Evolutionary conservation across 768 basidiomycete genomes (phyloP), one percentile per base, ranked within the genome.

Genomic region (Trametes meyenii): DNA sequence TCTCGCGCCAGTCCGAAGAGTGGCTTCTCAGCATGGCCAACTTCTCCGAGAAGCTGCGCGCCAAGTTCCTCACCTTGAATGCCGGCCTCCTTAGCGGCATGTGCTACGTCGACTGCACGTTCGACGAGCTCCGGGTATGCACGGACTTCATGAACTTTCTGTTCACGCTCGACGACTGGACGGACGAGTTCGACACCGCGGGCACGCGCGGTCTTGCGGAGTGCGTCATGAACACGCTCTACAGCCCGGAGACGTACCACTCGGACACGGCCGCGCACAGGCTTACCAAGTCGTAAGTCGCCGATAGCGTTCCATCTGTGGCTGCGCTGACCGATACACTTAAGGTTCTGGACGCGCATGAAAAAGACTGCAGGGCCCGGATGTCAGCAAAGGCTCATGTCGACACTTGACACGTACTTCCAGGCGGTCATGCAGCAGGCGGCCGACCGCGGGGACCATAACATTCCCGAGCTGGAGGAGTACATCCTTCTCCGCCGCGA

Each of bases 1-100:
- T 78, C 23, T 76, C 77, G 16, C 73, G 71, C 24, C 70, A 74
- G 52, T 77, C 77, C 3, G 78, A 77, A 42, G 51, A 67, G 48
- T 79, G 78, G 78, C 58, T 79, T 29, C 57, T 67, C 61, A 59
- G 63, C 38, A 56, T 66, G 50, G 67, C 70, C 55, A 73, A 74
- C 48, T 75, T 76, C 58, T 68, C 68, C 8, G 53, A 61, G 33
- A 75, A 72, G 60, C 75, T 73, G 45, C 62, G 56, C n/a, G 60
- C 52, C 19, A 62, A 61, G 38, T 79, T 89, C 54, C 77, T 79
- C 66, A 85, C 83, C 29, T 77, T 88, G 56, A 83, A 87, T 62
- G 85, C 85, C 13, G 86, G 87, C 45, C 84, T 86, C 63, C 82
- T 90, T 64, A 83, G 86, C 36, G 86, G 85, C 2, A 81, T 77